phyloP scores from a whole-genome alignment of 2,329 filamentous ascomycete genomes.

The Cercospora citrullina region DNA sequence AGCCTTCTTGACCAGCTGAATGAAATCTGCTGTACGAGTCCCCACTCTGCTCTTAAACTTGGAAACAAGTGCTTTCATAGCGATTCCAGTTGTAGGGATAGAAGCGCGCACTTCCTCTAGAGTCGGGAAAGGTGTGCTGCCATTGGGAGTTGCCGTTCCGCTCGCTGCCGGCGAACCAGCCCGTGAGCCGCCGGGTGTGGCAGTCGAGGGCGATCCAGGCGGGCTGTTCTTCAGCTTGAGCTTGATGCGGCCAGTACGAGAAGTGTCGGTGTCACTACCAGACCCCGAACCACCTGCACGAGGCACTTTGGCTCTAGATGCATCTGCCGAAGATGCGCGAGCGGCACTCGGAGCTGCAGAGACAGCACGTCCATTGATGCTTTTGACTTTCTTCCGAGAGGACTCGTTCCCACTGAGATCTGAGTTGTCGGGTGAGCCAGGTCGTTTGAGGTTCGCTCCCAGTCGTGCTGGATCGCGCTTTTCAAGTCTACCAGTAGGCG shows the following conservation, averaged over 20 bases:
- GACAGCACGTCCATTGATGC: constrained; percentile 44
- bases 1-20: constrained; percentile 45
- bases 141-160: constrained; percentile 25
- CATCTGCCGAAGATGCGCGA: constrained; percentile 29
- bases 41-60: constrained; percentile 46
- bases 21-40: constrained; percentile 43
- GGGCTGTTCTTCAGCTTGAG: constrained; percentile 57
- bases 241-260: constrained; percentile 60
- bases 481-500: constrained; percentile 59
- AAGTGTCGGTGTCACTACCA: constrained; percentile 71
- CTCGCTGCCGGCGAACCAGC: constrained; percentile 36
- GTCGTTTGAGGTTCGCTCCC: constrained; percentile 67
- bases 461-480: constrained; percentile 55
- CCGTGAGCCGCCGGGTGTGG: constrained; percentile 37
- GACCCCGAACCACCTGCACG: constrained; percentile 51
- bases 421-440: constrained; percentile 81
- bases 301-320: constrained; percentile 18
- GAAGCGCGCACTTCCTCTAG: constrained; percentile 48
- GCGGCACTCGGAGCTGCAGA: constrained; percentile 24
- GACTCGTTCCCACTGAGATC: constrained; percentile 93
- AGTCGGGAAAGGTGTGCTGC: constrained; percentile 40
- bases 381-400: constrained; percentile 67
- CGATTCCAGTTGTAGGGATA: constrained; percentile 48
- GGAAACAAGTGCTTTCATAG: constrained; percentile 43
- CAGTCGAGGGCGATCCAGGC: constrained; percentile 42